Evolutionary conservation across 2,329 filamentous ascomycete genomes (phyloP).

Genomic region (Magnaporthales sp.): DNA sequence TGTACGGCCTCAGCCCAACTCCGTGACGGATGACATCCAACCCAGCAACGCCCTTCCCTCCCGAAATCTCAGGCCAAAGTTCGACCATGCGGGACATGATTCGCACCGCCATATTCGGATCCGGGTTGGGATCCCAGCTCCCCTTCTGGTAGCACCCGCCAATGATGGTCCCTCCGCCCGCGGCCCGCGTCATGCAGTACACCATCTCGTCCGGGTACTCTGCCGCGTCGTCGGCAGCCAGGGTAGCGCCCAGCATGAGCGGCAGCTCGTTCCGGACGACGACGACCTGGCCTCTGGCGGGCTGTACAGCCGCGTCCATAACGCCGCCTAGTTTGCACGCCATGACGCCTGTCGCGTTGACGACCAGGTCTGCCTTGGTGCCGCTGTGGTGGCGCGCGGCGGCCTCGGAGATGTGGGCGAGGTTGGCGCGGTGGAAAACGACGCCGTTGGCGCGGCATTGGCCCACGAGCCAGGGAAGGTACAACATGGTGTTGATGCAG

Average conservation of each 20-base stretch:
- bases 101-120: constrained; percentile 68
- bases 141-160: constrained; percentile 78
- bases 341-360: constrained; percentile 80
- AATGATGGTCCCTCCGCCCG: constrained; percentile 72
- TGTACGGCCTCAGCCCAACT: constrained; percentile 70
- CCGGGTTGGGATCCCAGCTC: constrained; percentile 71
- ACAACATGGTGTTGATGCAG: constrained; percentile 85
- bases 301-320: constrained; percentile 61
- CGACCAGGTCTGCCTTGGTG: constrained; percentile 55
- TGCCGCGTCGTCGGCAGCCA: constrained; percentile 13
- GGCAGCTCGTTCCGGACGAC: constrained; percentile 71
- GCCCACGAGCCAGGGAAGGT: constrained; percentile 76
- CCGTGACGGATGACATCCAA: constrained; percentile 72
- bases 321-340: constrained; percentile 75
- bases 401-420: constrained; percentile 69
- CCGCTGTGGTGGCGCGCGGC: constrained; percentile 45
- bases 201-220: constrained; percentile 51
- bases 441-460: constrained; percentile 71
- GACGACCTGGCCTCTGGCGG: constrained; percentile 75
- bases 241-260: constrained; percentile 67
- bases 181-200: constrained; percentile 78
- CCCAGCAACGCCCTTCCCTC: constrained; percentile 57
- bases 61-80: constrained; percentile 53
- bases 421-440: constrained; percentile 50
- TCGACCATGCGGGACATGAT: constrained; percentile 76